phyloP scores from a whole-genome alignment of 257 asterid genomes.

The Linaria vulgaris region DNA sequence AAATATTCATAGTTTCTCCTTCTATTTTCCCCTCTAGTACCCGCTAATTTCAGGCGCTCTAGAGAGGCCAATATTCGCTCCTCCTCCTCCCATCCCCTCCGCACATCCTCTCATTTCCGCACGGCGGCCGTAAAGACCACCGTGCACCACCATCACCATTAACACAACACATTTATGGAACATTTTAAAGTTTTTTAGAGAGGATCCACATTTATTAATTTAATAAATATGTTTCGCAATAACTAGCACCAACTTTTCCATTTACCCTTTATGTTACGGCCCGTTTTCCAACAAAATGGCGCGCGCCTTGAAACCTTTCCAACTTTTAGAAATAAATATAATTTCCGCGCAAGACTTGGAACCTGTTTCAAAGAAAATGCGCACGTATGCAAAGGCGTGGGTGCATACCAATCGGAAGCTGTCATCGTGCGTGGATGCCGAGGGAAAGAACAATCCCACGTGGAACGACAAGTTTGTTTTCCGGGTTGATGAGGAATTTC shows the following conservation, averaged over 20 bases:
- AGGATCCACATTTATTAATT: too few relatives aligned
- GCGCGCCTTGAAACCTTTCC: slow-evolving; percentile 48
- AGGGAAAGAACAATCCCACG: slow-evolving; percentile 66
- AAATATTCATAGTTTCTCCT: background rate
- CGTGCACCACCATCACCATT: too few relatives aligned
- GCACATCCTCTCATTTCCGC: slow-evolving; percentile 57
- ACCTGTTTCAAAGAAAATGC: slow-evolving; percentile 64
- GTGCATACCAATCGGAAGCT: slow-evolving; percentile 65
- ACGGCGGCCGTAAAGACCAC: slow-evolving; percentile 38
- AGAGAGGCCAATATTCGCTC: slow-evolving; percentile 30
- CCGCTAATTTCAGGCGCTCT: slow-evolving; percentile 36
- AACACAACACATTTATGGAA: too few relatives aligned
- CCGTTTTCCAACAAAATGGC: slow-evolving; percentile 28
- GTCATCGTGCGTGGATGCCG: slow-evolving; percentile 55
- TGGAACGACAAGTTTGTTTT: slow-evolving; percentile 96
- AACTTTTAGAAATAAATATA: slow-evolving; percentile 75
- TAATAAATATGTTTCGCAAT: too few relatives aligned
- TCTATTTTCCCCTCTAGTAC: slow-evolving; percentile 26
- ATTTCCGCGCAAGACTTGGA: slow-evolving; percentile 92
- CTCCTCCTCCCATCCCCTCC: slow-evolving; percentile 30
- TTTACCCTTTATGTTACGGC: background rate
- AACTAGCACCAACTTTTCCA: background rate
- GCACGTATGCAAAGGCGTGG: slow-evolving; percentile 84
- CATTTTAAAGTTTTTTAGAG: too few relatives aligned
- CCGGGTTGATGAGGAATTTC: slow-evolving; percentile 82